Base-by-base conservation (phyloP, 1,284 basidiomycete species). In the Schizophyllum commune region DNA sequence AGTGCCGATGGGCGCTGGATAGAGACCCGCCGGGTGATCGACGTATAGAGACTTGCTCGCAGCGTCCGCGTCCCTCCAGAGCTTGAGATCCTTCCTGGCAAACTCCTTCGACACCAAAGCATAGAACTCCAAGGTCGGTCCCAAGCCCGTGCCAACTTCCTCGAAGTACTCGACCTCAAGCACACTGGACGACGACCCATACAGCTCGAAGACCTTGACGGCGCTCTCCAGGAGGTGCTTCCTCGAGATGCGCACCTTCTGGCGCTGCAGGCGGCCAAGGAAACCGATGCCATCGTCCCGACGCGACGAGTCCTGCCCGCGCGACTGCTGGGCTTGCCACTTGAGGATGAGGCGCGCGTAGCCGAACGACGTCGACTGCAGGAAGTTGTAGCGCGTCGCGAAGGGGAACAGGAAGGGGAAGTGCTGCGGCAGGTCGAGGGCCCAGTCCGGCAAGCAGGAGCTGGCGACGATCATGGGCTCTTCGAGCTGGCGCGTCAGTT, bases 321-420 rank as follows among this genome's bases (percentile, higher is more conserved):
- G 85, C 60, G 73, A 80, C 72, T 91, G 89, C 66, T 92, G 89
- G 67, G 89, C 92, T 74, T 96, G 88, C 89, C 91, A 91, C 71
- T 92, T 92, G 60, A 92, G 77, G 64, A 98, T 94, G 21, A 98
- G 83, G 11, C 96, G 89, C 0, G 94, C 93, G 72, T 98, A 98
- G 59, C 97, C 97, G 68, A 99, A 98, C 3, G 96, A 95, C 0
- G 96, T 98, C 6, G 94, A 96, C 74, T 98, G 96, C 20, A 99
- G 78, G 83, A 98, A 99, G 64, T 92, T 90, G 75, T 96, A 98
- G 33, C 97, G 90, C 7, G 94, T 96, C 58, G 96, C 91, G 74
- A 99, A 98, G 3, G 96, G 96, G 83, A 99, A 99, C 20, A 99
- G 82, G 87, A 99, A 99, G 0, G 96, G 91, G 81, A 97, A 98